Evolutionary conservation across 2,329 filamentous ascomycete genomes (phyloP), one percentile per base, ranked within the genome.

Genomic region (Fusarium sp.): DNA sequence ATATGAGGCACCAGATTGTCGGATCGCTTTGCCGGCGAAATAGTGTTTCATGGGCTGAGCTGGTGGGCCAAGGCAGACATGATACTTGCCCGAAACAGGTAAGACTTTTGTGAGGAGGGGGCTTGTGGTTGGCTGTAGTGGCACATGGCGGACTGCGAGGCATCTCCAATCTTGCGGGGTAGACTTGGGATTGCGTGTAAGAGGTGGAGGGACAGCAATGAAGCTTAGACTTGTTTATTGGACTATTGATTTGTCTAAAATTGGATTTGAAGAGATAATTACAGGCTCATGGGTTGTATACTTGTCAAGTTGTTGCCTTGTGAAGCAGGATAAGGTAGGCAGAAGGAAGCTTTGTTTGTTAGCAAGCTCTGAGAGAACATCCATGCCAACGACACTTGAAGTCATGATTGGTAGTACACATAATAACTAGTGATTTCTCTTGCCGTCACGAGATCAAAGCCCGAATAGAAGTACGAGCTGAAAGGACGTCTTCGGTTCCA

Each of bases 101-200:
- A 44, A 15, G 37, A 23, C 0, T 42, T 31, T 41, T 55, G 35
- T 7, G 21, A 6, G 8, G 15, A 55, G 21, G 21, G 25, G 21
- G 25, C 25, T 31, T 45, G 37, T 56, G 52, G 52, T 56, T 44
- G 27, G 37, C 27, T 27, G 52, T 56, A 56, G 52, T 56, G 38
- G 41, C 55, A 14, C 55, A 57, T 46, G 55, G 55, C 55, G 15
- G 31, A 57, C 55, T 48, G 55, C 55, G 41, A 57, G 55, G 55
- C 55, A 49, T 57, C 60, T 49, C 38, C 44, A 54, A 45, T 21
- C 31, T 57, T 65, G 39, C 65, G 63, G 65, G 62, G 62, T 59
- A 54, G 31, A 49, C 45, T 12, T 21, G 16, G 29, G 29, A 55
- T 48, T 46, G 54, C n/a, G 54, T 57, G 39, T 57, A 48, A 48